A percentile compares a stretch with the other conserved stretches of the same genome.
Evolutionary conservation across 495 filamentous ascomycete genomes (phyloP).

Genomic region (Daldinia bambusicola): DNA sequence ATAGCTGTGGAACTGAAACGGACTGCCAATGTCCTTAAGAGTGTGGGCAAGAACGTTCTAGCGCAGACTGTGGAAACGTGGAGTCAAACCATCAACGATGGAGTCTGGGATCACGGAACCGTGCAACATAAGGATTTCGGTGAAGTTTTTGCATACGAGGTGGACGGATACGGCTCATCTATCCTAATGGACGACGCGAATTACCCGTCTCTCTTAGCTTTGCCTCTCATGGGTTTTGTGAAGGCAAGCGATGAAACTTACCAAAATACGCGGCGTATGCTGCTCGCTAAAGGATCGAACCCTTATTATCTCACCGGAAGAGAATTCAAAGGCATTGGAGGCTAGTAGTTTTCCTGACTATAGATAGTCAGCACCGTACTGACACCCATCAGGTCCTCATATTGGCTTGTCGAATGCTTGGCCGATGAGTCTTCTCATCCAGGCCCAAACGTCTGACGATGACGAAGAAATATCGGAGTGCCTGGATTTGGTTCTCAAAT

Average conservation of each 20-base stretch:
- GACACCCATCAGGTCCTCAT: slow-evolving; percentile 60
- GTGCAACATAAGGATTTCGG: slow-evolving; percentile 86
- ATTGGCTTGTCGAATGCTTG: slow-evolving; percentile 91
- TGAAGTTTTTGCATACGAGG: slow-evolving; percentile 93
- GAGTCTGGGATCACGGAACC: slow-evolving; percentile 89
- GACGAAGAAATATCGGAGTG: slow-evolving; percentile 81
- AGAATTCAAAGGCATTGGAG: slow-evolving; percentile 90
- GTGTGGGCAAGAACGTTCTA: slow-evolving; percentile 62
- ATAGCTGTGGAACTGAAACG: slow-evolving; percentile 91
- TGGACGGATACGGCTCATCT: slow-evolving; percentile 91
- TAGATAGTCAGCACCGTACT: background rate
- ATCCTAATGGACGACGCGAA: slow-evolving; percentile 99
- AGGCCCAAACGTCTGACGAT: slow-evolving; percentile 89
- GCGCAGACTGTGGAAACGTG: slow-evolving; percentile 67
- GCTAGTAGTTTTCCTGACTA: slow-evolving; percentile 50
- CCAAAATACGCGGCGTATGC: slow-evolving; percentile 90
- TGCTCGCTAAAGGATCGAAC: slow-evolving; percentile 80
- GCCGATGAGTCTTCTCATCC: slow-evolving; percentile 93
- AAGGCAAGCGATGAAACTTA: slow-evolving; percentile 73
- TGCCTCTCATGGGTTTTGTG: slow-evolving; percentile 90
- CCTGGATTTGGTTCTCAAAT: slow-evolving; percentile 76
- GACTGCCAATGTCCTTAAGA: slow-evolving; percentile 72
- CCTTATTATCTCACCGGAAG: slow-evolving; percentile 86
- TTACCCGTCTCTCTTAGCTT: slow-evolving; percentile 85
- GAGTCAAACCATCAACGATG: slow-evolving; percentile 74